phyloP scores from a whole-genome alignment of 2,329 filamentous ascomycete species.

The Stagonosporopsis tanaceti region DNA sequence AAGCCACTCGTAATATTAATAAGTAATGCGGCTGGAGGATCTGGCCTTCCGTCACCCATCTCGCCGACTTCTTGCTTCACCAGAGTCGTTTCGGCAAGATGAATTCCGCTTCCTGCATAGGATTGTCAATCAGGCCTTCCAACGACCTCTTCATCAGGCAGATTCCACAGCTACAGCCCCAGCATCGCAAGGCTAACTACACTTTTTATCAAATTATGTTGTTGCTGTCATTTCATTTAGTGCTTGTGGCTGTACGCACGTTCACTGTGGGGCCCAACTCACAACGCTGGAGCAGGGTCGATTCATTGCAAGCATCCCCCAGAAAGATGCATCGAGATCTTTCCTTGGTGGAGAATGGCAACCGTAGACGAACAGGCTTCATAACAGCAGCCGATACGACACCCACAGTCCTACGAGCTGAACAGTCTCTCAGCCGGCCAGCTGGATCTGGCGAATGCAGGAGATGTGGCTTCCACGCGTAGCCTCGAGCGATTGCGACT shows the following conservation, averaged over 20 bases:
- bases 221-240: constrained; percentile 35
- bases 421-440: constrained; percentile 31
- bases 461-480: constrained; percentile 32
- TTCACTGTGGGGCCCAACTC: constrained; percentile 23
- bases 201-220: constrained; percentile 24
- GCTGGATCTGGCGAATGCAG: constrained; percentile 27
- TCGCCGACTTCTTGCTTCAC: constrained; percentile 27
- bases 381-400: constrained; percentile 16
- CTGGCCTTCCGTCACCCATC: constrained; percentile 7
- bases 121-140: constrained; percentile 21
- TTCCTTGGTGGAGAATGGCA: background rate
- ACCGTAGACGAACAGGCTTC: background rate
- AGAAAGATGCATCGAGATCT: background rate
- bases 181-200: constrained; percentile 31
- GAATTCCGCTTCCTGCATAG: constrained; percentile 16
- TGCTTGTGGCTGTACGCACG: constrained; percentile 41
- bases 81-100: constrained; percentile 23
- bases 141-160: constrained; percentile 30
- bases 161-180: constrained; percentile 23
- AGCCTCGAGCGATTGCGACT: constrained; percentile 20
- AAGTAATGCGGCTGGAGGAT: constrained; percentile 9
- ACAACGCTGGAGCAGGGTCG: constrained; percentile 21
- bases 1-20: constrained; percentile 4
- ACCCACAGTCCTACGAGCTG: constrained; percentile 32
- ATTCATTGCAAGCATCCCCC: constrained; percentile 4